Conservation (phyloP, 805 yeast species). For the Tetrapisispora phaffii region DNA sequence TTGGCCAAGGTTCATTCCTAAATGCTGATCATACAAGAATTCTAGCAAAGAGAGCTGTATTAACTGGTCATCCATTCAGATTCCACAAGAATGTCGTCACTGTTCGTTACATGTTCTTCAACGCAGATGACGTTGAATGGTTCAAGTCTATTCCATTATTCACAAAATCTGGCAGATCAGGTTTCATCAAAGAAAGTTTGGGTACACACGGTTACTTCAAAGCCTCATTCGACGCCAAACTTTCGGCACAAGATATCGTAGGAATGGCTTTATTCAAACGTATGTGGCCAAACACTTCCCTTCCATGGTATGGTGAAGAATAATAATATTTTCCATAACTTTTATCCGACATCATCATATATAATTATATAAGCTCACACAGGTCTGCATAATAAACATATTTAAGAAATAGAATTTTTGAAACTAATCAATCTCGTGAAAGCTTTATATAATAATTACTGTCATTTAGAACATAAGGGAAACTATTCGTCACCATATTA, state of each 20-base stretch:
- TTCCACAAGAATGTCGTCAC: conserved; percentile 90
- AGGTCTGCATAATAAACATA: neutral
- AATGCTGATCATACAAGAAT: conserved; percentile 79
- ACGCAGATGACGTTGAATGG: conserved; percentile 75
- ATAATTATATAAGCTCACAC: neutral
- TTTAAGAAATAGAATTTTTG: neutral
- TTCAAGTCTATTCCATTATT: conserved; percentile 87
- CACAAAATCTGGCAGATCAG: conserved; percentile 87
- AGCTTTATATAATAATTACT: too few species aligned
- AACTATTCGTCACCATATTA: too few species aligned
- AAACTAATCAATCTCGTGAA: too few species aligned
- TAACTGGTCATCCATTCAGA: conserved; percentile 92
- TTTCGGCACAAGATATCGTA: conserved; percentile 84
- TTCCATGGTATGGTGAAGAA: conserved; percentile 21
- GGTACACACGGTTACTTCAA: conserved; percentile 99
- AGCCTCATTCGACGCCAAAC: conserved; percentile 84
- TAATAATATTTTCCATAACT: neutral
- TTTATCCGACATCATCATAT: neutral
- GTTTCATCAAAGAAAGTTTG: conserved; percentile 86
- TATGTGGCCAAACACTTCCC: conserved; percentile 67
- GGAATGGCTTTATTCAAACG: conserved; percentile 92
- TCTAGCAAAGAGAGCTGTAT: conserved; percentile 74
- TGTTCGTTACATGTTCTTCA: conserved; percentile 94
- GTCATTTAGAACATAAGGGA: too few species aligned
- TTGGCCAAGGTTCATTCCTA: conserved; percentile 85